A percentile compares a stretch with the other conserved stretches of the same genome.
These are phyloP conservation scores for Colletotrichum sp. DNA, from an alignment of 2,329 filamentous ascomycete genomes.

Conservation along the genomic window DNA sequence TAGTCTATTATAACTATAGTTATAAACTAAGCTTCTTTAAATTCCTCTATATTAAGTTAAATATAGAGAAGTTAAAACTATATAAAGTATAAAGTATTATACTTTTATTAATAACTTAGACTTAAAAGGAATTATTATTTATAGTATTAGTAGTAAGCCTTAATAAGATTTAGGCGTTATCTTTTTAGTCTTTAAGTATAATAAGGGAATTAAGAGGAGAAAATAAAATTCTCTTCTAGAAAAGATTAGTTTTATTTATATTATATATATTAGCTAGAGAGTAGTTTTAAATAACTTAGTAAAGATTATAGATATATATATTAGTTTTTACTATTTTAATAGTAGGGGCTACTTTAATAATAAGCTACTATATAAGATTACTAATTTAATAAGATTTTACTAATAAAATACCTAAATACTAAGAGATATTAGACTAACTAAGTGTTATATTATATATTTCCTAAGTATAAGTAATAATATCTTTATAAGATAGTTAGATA, in stretches of 20 bases:
- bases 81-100: neutral
- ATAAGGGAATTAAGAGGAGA: neutral
- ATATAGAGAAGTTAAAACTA: neutral
- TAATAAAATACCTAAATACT: neutral
- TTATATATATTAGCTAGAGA: neutral
- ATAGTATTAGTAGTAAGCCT: neutral
- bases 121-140: neutral
- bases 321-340: neutral
- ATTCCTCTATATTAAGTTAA: neutral
- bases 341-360: neutral
- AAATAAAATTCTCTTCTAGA: fast-evolving
- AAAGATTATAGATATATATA: neutral
- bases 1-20: neutral
- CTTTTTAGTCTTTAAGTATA: neutral
- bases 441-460: neutral
- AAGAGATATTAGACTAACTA: no score
- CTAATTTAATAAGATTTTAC: neutral
- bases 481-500: no score
- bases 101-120: neutral
- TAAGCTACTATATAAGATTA: neutral
- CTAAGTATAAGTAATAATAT: neutral
- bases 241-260: neutral
- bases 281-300: neutral
- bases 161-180: neutral
- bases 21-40: neutral